phyloP scores from a whole-genome alignment of 2,329 filamentous ascomycete species.

The Colletotrichum paranaense region DNA sequence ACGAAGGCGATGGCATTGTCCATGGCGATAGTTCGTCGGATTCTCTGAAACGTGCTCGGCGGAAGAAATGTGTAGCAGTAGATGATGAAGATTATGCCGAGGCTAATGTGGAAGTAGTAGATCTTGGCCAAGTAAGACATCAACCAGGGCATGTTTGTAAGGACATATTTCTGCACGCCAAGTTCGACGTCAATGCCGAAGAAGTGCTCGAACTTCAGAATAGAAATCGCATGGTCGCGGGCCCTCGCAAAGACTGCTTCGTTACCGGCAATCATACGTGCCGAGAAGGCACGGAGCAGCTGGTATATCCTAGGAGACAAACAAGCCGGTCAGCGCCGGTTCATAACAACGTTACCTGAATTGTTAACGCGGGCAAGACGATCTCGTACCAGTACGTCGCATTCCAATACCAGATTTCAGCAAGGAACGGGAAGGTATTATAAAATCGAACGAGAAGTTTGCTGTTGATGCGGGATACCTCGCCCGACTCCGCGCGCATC shows the following conservation, averaged over 20 bases:
- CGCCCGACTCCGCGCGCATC: slow-evolving; percentile 16
- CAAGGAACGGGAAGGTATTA: slow-evolving; percentile 45
- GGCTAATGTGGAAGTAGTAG: slow-evolving; percentile 58
- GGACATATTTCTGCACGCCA: slow-evolving; percentile 51
- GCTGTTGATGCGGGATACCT: slow-evolving; percentile 30
- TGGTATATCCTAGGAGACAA: slow-evolving; percentile 51
- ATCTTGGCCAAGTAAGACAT: slow-evolving; percentile 53
- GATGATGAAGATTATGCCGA: slow-evolving; percentile 58
- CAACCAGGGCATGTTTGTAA: slow-evolving; percentile 48
- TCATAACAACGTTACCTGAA: not conserved
- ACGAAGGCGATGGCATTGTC: slow-evolving; percentile 61
- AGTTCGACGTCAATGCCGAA: slow-evolving; percentile 54
- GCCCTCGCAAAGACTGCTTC: slow-evolving; percentile 50
- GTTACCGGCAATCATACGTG: slow-evolving; percentile 51
- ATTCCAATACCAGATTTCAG: slow-evolving; percentile 52
- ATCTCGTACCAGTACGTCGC: slow-evolving; percentile 47
- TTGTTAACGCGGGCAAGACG: not conserved
- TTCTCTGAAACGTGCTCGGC: slow-evolving; percentile 49
- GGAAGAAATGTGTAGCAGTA: slow-evolving; percentile 59
- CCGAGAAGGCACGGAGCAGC: slow-evolving; percentile 54
- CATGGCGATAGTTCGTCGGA: slow-evolving; percentile 59
- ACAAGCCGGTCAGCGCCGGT: not conserved
- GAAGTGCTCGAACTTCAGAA: slow-evolving; percentile 50
- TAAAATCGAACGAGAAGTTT: slow-evolving; percentile 41
- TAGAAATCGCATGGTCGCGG: slow-evolving; percentile 51